A percentile compares a stretch with the other conserved stretches of the same genome.
These are phyloP conservation scores for Bidens hawaiensis DNA, from an alignment of 140 eudicot species.

Conservation along the genomic window DNA sequence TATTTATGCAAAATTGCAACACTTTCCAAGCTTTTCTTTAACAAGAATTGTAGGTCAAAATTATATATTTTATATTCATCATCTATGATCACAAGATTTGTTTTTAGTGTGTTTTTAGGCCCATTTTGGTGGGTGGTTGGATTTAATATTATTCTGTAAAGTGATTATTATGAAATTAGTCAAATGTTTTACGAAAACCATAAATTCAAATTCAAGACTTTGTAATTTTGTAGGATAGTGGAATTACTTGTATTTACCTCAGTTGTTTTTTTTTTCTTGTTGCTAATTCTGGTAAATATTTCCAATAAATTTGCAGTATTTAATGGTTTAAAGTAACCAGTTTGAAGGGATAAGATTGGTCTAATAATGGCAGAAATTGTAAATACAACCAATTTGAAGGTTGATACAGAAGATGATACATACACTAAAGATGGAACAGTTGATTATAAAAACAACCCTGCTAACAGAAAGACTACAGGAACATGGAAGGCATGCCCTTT, in stretches of 20 bases:
- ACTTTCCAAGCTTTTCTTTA: neutral
- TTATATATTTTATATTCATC: neutral
- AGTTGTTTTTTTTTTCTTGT: neutral
- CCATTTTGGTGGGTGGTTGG: neutral
- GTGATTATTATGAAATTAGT: neutral
- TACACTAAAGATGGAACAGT: slow-evolving; percentile 77
- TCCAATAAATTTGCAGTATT: slow-evolving; percentile 16
- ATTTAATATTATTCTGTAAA: neutral
- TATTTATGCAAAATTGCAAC: neutral
- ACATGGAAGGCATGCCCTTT: slow-evolving; percentile 78
- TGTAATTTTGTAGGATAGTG: neutral
- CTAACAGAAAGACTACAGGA: slow-evolving; percentile 51
- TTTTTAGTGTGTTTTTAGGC: neutral
- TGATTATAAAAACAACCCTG: slow-evolving; percentile 53
- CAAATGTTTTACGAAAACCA: neutral
- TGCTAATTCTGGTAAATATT: slow-evolving; percentile 6
- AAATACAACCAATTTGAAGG: neutral
- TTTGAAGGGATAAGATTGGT: slow-evolving; percentile 7
- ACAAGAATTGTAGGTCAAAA: neutral
- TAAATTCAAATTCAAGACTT: slow-evolving; percentile 1
- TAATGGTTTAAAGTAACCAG: neutral
- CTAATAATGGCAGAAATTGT: slow-evolving; percentile 24
- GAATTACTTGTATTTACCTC: neutral
- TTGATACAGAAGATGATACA: slow-evolving; percentile 45
- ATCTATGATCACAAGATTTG: slow-evolving; percentile 10